Base-by-base conservation (phyloP, 768 basidiomycete genomes). In the Russula virescens region DNA sequence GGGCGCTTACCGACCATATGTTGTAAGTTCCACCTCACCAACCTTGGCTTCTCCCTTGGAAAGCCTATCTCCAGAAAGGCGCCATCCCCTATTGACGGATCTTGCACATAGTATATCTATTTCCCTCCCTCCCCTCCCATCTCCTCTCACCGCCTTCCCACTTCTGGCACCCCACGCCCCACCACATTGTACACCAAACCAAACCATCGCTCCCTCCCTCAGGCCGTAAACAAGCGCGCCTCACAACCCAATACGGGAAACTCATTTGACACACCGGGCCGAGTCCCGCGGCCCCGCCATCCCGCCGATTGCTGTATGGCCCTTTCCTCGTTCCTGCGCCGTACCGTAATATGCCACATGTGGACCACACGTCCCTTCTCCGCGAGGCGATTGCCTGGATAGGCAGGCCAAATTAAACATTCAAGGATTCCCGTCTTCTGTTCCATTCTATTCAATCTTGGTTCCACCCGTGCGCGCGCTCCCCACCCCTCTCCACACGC, bases 381-480 rank as follows among this genome's bases (percentile, higher is more conserved):
- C 53, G 8, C 42, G 23, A 40, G 53, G 6, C 46, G 63, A 64
- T 64, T n/a, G 38, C 52, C 58, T 35, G 38, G 63, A 64, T 64
- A 60, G 63, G 63, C 40, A 64, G 31, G 40, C 45, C 49, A 50
- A 21, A 8, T 23, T n/a, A 34, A 46, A 56, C 3, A 5, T 31
- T 21, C 45, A 25, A 18, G 21, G 19, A 21, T 4, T 25, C 25
- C 13, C 28, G 7, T n/a, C 8, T 13, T 25, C 13, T 42, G 25
- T 47, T 46, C 47, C 38, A 47, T 48, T n/a, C 53, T 19, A 19
- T 42, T 16, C 13, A 18, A 31, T 45, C n/a, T 46, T 9, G 8
- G 26, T 31, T 28, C 21, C 19, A 11, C 26, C 47, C 16, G 5
- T 40, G 38, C 38, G 14, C 38, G 11, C 31, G 38, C 23, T 28